A percentile compares a stretch with the other conserved stretches of the same genome.
phyloP scores from a whole-genome alignment of 73 alveolate genomes.

The Effrenium voratum region DNA sequence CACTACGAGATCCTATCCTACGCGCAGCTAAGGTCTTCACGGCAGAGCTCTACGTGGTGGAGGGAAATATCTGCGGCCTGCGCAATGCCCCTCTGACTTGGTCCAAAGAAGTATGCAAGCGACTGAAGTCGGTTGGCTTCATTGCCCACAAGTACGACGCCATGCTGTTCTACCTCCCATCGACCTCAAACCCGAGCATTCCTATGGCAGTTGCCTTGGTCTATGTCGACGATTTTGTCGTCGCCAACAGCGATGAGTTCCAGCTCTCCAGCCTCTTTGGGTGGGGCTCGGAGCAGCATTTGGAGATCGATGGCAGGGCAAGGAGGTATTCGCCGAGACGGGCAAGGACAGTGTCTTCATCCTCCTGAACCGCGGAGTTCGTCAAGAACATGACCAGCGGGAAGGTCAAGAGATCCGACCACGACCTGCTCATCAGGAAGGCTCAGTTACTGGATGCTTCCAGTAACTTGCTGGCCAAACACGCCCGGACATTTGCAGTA shows the following conservation, averaged over 20 bases:
- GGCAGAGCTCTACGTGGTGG: background rate
- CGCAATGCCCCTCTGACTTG: background rate
- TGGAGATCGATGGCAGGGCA: background rate
- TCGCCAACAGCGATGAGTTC: background rate
- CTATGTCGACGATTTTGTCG: background rate
- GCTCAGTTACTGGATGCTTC: background rate
- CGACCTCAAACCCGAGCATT: background rate
- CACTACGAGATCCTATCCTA: too few relatives aligned
- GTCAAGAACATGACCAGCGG: background rate
- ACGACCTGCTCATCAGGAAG: background rate
- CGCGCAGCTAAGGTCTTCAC: background rate
- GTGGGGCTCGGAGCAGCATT: background rate
- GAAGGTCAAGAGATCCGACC: background rate
- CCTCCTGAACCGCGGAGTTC: background rate
- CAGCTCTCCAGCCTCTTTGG: background rate
- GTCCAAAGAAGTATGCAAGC: background rate
- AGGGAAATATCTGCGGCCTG: background rate
- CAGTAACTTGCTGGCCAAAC: background rate
- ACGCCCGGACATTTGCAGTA: background rate
- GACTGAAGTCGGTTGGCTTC: background rate
- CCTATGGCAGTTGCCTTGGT: background rate
- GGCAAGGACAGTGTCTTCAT: background rate
- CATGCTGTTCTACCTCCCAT: background rate
- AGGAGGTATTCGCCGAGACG: background rate
- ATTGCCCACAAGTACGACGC: background rate